Conservation (phyloP, 345 rosid genomes). For the Rhizophora mangle region DNA sequence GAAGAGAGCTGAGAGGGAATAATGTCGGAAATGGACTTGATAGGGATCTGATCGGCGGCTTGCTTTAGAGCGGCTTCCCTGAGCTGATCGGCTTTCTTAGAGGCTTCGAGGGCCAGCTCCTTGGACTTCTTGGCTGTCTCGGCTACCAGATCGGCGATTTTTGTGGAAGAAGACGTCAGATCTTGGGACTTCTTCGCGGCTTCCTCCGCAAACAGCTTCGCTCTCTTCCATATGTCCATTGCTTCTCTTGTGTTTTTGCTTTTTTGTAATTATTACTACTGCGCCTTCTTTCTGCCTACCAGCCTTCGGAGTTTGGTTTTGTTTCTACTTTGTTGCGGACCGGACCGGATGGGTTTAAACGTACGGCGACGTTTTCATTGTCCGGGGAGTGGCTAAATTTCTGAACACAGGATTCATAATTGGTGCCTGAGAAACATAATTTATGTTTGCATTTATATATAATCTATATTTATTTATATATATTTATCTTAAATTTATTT, state of each 20-base stretch:
- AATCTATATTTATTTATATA: too few species aligned
- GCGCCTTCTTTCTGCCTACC: background rate
- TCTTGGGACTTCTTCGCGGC: conserved; percentile 77
- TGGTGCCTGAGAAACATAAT: too few species aligned
- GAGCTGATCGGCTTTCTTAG: conserved; percentile 72
- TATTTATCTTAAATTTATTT: too few species aligned
- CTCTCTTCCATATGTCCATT: conserved; percentile 85
- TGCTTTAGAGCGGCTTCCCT: conserved; percentile 73
- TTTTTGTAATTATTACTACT: too few species aligned
- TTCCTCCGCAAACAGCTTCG: conserved; percentile 76
- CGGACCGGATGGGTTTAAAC: too few species aligned
- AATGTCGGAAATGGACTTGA: conserved; percentile 72
- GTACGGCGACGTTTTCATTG: too few species aligned
- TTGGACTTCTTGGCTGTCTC: conserved; percentile 89
- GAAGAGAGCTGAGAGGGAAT: conserved; percentile 59
- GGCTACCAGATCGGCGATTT: conserved; percentile 68
- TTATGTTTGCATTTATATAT: too few species aligned
- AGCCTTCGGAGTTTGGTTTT: background rate
- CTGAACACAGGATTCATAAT: too few species aligned
- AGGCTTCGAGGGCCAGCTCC: conserved; percentile 85
- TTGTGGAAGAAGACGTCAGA: conserved; percentile 49
- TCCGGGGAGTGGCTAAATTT: too few species aligned
- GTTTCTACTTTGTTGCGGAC: background rate
- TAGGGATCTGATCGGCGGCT: conserved; percentile 88
- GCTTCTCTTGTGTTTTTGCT: background rate